Evolutionary conservation across 2,329 filamentous ascomycete species (phyloP).

Genomic region (Thyridium curvatum): DNA sequence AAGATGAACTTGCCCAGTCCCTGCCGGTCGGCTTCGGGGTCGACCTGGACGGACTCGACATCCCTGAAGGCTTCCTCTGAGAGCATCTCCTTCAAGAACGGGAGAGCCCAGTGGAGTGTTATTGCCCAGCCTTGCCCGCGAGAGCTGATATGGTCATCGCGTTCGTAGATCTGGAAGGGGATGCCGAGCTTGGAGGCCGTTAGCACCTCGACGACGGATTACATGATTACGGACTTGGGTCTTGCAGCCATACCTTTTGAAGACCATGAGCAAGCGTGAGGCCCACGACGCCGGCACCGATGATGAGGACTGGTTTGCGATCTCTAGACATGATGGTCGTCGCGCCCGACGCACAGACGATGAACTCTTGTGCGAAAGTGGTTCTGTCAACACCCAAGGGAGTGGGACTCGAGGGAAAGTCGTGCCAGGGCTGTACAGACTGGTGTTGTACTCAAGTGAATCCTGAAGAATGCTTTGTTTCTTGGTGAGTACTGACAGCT

Average conservation of each 20-base stretch:
- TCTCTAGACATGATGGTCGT: neutral
- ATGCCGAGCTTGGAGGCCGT: too few relatives aligned
- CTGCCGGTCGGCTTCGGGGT: neutral
- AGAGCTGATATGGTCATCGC: neutral
- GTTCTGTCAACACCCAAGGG: too few relatives aligned
- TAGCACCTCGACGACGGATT: too few relatives aligned
- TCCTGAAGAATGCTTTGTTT: too few relatives aligned
- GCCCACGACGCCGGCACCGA: slow-evolving; percentile 30
- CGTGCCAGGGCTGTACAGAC: too few relatives aligned
- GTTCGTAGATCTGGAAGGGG: slow-evolving; percentile 1
- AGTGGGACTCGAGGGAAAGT: too few relatives aligned
- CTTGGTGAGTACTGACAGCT: too few relatives aligned
- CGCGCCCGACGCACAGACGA: too few relatives aligned
- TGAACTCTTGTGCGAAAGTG: too few relatives aligned
- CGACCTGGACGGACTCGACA: slow-evolving; percentile 1
- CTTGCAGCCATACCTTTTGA: too few relatives aligned
- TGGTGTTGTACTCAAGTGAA: too few relatives aligned
- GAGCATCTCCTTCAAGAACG: neutral
- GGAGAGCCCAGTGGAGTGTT: slow-evolving; percentile 3
- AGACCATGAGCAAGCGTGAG: slow-evolving; percentile 25
- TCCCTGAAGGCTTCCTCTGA: neutral
- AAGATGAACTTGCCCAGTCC: slow-evolving; percentile 1
- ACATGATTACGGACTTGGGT: too few relatives aligned
- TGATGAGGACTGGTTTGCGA: slow-evolving; percentile 21
- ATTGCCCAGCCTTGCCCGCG: slow-evolving; percentile 1